A percentile compares a stretch with the other conserved stretches of the same genome.
These are phyloP conservation scores for Moesziomyces aphidis DNA, from an alignment of 1,284 basidiomycete species.

Conservation along the genomic window DNA sequence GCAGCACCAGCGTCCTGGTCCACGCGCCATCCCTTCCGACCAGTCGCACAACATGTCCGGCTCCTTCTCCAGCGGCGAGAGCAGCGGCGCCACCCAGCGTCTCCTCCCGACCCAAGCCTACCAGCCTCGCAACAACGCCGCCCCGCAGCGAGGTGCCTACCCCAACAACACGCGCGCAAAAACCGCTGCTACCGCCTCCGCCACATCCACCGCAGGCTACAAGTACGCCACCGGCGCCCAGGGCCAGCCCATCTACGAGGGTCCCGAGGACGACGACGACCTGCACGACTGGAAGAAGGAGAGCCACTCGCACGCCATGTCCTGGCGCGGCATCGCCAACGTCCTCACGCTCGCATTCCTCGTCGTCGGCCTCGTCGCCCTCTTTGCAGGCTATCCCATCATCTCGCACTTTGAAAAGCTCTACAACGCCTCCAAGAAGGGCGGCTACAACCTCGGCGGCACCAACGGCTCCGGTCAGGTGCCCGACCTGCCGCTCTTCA, in stretches of 20 bases:
- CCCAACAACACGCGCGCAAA: conserved; percentile 12
- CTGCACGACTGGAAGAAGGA: conserved; percentile 52
- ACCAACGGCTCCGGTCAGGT: conserved; percentile 66
- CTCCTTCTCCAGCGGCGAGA: conserved; percentile 43
- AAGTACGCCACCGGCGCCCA: conserved; percentile 28
- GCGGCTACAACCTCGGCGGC: conserved; percentile 76
- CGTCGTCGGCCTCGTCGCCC: conserved; percentile 38
- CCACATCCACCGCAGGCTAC: conserved; percentile 18
- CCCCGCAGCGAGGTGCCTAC: neutral
- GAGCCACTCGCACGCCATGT: conserved; percentile 23
- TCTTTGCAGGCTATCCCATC: conserved; percentile 60
- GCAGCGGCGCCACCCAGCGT: conserved; percentile 19
- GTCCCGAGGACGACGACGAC: conserved; percentile 55
- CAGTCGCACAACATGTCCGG: conserved; percentile 19
- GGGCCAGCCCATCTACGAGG: conserved; percentile 19
- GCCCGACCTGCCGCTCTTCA: conserved; percentile 50
- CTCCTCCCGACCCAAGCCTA: conserved; percentile 16
- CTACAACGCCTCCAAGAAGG: conserved; percentile 13
- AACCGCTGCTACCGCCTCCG: conserved; percentile 7
- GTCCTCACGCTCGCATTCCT: conserved; percentile 44
- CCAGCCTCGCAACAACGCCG: conserved; percentile 10
- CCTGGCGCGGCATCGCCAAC: conserved; percentile 49
- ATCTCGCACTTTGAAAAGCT: conserved; percentile 41
- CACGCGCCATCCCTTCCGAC: conserved; percentile 4
- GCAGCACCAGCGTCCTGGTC: conserved; percentile 14